Conservation (phyloP, 352 stramenopile species). For the Pythium scleroteichum region DNA sequence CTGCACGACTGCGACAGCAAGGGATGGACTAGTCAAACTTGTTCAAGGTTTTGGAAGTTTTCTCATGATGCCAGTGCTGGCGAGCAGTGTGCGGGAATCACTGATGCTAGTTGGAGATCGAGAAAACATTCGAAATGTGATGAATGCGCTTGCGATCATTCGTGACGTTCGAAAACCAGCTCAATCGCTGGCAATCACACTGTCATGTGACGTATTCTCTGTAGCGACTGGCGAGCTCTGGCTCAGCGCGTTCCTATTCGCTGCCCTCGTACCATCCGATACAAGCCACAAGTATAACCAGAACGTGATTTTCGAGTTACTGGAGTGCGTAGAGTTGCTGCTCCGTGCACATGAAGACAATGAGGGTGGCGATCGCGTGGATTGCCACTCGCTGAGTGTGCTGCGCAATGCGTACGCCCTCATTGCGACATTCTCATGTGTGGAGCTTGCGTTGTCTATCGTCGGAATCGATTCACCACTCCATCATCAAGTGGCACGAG, state of each 20-base stretch:
- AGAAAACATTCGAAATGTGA: neutral
- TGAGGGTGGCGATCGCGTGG: neutral
- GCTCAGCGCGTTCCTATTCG: slow-evolving; percentile 8
- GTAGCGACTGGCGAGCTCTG: slow-evolving; percentile 7
- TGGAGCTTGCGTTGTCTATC: too few species aligned
- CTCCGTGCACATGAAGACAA: neutral
- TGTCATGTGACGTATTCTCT: slow-evolving; percentile 18
- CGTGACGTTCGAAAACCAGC: too few species aligned
- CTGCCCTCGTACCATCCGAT: neutral
- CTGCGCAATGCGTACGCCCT: slow-evolving; percentile 14
- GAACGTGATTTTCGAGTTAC: slow-evolving; percentile 6
- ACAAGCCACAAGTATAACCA: neutral
- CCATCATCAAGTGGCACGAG: too few species aligned
- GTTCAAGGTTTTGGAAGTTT: slow-evolving; percentile 6
- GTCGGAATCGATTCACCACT: too few species aligned
- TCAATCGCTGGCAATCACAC: neutral
- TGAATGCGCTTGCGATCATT: slow-evolving; percentile 17
- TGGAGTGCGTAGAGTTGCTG: slow-evolving; percentile 6
- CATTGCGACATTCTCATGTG: too few species aligned
- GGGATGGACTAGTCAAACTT: slow-evolving; percentile 21
- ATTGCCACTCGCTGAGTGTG: neutral
- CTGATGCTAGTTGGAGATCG: slow-evolving; percentile 14
- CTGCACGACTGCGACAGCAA: neutral
- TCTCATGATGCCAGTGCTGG: slow-evolving; percentile 20
- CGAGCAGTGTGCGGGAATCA: slow-evolving; percentile 5